Conservation (phyloP, 768 basidiomycete genomes). For the Suillus decipiens region DNA sequence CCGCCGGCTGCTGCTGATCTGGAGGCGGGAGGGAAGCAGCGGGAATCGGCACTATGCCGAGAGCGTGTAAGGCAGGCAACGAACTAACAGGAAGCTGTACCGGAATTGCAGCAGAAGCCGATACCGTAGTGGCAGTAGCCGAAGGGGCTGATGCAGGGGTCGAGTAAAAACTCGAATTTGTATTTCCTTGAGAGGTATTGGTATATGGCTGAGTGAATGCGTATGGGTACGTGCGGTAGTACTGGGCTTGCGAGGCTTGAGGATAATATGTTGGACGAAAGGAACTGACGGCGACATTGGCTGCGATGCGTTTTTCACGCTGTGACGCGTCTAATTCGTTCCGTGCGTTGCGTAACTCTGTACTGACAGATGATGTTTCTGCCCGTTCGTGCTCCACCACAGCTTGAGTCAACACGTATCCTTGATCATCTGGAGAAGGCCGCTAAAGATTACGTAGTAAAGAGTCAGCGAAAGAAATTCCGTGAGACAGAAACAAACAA, state of each 20-base stretch:
- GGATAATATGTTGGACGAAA: slow-evolving; percentile 42
- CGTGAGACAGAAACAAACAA: slow-evolving; percentile 21
- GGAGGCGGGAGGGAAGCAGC: slow-evolving; percentile 51
- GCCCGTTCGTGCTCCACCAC: slow-evolving; percentile 66
- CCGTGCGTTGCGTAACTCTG: slow-evolving; percentile 62
- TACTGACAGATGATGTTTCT: slow-evolving; percentile 56
- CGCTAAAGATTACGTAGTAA: slow-evolving; percentile 43
- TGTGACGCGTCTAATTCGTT: slow-evolving; percentile 68
- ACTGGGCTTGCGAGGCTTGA: slow-evolving; percentile 46
- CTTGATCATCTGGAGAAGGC: slow-evolving; percentile 60
- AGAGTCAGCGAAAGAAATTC: neutral
- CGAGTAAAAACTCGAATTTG: slow-evolving; percentile 25
- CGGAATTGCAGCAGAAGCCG: slow-evolving; percentile 49
- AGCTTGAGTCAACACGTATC: slow-evolving; percentile 62
- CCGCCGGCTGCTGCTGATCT: slow-evolving; percentile 68
- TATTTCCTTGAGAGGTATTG: slow-evolving; percentile 21
- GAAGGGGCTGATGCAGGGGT: slow-evolving; percentile 35
- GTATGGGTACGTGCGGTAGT: slow-evolving; percentile 68
- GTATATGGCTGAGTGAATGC: slow-evolving; percentile 62
- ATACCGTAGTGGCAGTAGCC: slow-evolving; percentile 32
- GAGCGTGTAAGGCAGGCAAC: slow-evolving; percentile 57
- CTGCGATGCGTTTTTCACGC: slow-evolving; percentile 59
- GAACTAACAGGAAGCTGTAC: slow-evolving; percentile 70
- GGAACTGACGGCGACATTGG: slow-evolving; percentile 35
- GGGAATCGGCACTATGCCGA: slow-evolving; percentile 75